Conservation (phyloP, 371 early-diverging fungal genomes). For the Rhizopus stolonifer region DNA sequence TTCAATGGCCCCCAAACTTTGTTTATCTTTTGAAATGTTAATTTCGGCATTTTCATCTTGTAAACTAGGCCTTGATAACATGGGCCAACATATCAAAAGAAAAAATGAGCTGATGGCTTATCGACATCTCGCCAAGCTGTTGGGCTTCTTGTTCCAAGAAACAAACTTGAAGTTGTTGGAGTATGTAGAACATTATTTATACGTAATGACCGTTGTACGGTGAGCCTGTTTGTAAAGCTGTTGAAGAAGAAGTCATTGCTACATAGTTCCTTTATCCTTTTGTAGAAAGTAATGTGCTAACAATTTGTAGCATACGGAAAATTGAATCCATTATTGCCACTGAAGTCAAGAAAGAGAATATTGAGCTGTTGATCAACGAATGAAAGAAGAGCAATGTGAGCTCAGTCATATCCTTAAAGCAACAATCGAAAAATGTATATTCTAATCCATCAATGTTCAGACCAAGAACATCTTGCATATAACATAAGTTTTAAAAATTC, state of each 20-base stretch:
- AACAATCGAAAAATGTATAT: slow-evolving; percentile 20
- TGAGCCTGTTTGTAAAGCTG: slow-evolving; percentile 5
- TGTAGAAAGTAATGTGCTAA: slow-evolving; percentile 14
- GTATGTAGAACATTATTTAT: slow-evolving; percentile 3
- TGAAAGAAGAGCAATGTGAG: slow-evolving; percentile 17
- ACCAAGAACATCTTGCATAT: slow-evolving; percentile 3
- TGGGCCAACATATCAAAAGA: background rate
- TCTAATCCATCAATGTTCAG: slow-evolving; percentile 5
- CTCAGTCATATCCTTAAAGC: slow-evolving; percentile 3
- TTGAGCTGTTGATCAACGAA: slow-evolving; percentile 16
- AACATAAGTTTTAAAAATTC: too few relatives aligned
- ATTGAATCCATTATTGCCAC: slow-evolving; percentile 19
- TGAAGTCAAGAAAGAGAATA: slow-evolving; percentile 4
- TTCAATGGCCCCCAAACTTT: too few relatives aligned
- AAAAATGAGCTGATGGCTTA: background rate
- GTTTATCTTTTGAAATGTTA: too few relatives aligned
- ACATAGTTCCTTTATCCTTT: slow-evolving; percentile 2
- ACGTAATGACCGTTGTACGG: slow-evolving; percentile 1
- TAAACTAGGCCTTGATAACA: too few relatives aligned
- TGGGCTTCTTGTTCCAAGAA: background rate
- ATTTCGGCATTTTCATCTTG: too few relatives aligned
- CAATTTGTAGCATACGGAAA: slow-evolving; percentile 19
- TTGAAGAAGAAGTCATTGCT: slow-evolving; percentile 7
- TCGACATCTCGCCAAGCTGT: background rate
- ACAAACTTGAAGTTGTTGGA: slow-evolving; percentile 1